phyloP scores from a whole-genome alignment of 768 basidiomycete species.

The Boletus pseudopeckii region DNA sequence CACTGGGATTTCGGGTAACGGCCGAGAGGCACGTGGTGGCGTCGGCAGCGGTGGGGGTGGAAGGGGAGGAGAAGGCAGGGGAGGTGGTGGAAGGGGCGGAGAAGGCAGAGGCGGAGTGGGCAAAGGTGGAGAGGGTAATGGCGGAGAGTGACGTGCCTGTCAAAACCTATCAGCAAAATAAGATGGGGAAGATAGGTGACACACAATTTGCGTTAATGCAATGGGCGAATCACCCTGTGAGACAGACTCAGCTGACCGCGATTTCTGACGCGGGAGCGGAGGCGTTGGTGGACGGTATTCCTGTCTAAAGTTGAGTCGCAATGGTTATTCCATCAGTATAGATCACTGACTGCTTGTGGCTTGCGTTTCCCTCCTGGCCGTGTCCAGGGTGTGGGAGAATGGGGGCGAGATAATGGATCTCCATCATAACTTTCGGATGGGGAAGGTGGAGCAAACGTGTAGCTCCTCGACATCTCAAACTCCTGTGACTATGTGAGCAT shows the following conservation, averaged over 20 bases:
- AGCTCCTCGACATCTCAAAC: slow-evolving; percentile 29
- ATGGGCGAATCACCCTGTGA: slow-evolving; percentile 34
- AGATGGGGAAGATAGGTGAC: slow-evolving; percentile 7
- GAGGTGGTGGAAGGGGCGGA: slow-evolving; percentile 23
- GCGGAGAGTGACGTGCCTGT: slow-evolving; percentile 28
- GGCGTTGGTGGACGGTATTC: slow-evolving; percentile 60
- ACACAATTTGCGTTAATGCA: slow-evolving; percentile 26
- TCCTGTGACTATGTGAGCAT: slow-evolving; percentile 32
- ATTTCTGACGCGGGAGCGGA: slow-evolving; percentile 43
- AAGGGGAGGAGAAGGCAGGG: slow-evolving; percentile 21
- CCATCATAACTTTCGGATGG: slow-evolving; percentile 34
- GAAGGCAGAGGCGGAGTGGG: slow-evolving; percentile 15
- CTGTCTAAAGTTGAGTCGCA: slow-evolving; percentile 27
- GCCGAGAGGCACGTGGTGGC: slow-evolving; percentile 27
- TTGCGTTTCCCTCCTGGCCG: slow-evolving; percentile 25
- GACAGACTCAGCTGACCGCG: slow-evolving; percentile 24
- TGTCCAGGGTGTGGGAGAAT: slow-evolving; percentile 36
- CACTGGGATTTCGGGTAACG: slow-evolving; percentile 29
- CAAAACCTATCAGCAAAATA: background rate
- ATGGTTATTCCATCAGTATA: background rate
- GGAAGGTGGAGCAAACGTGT: slow-evolving; percentile 33
- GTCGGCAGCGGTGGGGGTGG: slow-evolving; percentile 27
- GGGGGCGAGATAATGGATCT: slow-evolving; percentile 34
- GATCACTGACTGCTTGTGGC: slow-evolving; percentile 24
- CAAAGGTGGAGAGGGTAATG: slow-evolving; percentile 17